These are phyloP conservation scores for Amanita rubescens DNA, from an alignment of 768 basidiomycete species.

Conservation along the genomic window DNA sequence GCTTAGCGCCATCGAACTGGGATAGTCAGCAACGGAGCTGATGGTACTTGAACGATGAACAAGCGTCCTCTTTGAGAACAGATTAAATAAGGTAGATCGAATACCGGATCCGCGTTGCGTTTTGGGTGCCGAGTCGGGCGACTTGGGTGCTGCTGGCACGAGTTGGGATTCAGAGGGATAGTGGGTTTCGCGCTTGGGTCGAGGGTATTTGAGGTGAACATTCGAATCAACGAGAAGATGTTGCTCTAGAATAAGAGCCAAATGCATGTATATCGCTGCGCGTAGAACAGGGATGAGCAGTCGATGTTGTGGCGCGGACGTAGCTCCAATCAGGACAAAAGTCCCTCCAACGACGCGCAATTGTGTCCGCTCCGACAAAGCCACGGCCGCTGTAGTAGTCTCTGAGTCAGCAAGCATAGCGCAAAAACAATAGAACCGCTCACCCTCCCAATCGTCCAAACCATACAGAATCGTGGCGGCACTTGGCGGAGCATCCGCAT, in stretches of 20 bases:
- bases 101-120: constrained; percentile 25
- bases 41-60: constrained; percentile 16
- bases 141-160: too few relatives aligned
- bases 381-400: neutral
- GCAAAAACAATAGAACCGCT: constrained; percentile 11
- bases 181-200: constrained; percentile 19
- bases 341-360: constrained; percentile 51
- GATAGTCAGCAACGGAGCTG: constrained; percentile 10
- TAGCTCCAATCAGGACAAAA: constrained; percentile 45
- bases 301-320: constrained; percentile 33
- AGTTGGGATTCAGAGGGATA: constrained; percentile 20
- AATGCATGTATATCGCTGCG: constrained; percentile 43
- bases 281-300: constrained; percentile 43
- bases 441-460: constrained; percentile 44
- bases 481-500: constrained; percentile 14
- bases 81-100: constrained; percentile 33
- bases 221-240: constrained; percentile 43
- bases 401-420: neutral
- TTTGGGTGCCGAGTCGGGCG: constrained; percentile 11
- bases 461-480: constrained; percentile 37
- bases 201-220: constrained; percentile 38
- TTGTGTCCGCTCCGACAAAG: constrained; percentile 15
- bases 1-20: constrained; percentile 28
- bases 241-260: constrained; percentile 57
- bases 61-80: constrained; percentile 28